Percentiles rank a stretch among this genome's conserved stretches.
Evolutionary conservation across 1,284 basidiomycete species (phyloP).

Genomic region (Ceratobasidium sp.): DNA sequence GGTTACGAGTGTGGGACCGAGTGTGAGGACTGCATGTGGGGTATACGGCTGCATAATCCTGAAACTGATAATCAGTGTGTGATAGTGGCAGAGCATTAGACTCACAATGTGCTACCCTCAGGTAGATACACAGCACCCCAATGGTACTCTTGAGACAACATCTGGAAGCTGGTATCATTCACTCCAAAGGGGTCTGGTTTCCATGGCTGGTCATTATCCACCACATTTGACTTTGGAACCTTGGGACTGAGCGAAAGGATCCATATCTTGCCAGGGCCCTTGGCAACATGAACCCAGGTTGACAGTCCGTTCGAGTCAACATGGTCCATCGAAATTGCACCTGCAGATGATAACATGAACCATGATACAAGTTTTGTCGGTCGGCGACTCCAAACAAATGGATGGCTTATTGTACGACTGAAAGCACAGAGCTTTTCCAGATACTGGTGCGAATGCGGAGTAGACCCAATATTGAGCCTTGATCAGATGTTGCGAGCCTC

Average conservation of each 20-base stretch:
- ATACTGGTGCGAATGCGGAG: no score
- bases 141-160: not conserved
- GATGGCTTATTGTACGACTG: no score
- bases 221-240: not conserved
- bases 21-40: not conserved
- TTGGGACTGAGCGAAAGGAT: not conserved
- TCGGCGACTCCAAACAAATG: not conserved
- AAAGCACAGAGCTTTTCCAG: no score
- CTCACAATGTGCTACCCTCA: not conserved
- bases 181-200: not conserved
- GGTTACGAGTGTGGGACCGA: not conserved
- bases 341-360: not conserved
- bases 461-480: no score
- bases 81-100: not conserved
- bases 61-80: not conserved
- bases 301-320: not conserved
- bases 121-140: not conserved
- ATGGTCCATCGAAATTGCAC: not conserved
- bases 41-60: constrained; percentile 1
- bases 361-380: not conserved
- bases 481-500: no score
- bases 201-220: not conserved
- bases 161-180: not conserved
- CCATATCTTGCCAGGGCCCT: not conserved
- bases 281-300: not conserved